Conservation (phyloP, 176 grass and related monocot species). For the Hsuehochloa calcarea region DNA sequence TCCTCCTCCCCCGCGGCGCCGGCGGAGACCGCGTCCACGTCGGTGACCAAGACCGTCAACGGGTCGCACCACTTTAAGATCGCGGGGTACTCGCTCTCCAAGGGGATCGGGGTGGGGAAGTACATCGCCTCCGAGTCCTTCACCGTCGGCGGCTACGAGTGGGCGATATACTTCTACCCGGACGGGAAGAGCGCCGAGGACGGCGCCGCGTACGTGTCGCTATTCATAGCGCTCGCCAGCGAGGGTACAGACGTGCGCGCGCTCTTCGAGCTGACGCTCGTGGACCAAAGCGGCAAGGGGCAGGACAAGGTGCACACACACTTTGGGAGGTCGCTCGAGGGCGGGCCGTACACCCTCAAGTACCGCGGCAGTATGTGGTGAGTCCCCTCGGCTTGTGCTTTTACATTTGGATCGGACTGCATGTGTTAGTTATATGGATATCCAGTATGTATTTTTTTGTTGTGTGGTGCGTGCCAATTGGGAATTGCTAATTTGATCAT, state of each 20-base stretch:
- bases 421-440: background rate
- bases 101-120: slow-evolving; percentile 87
- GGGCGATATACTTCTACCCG: slow-evolving; percentile 97
- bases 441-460: background rate
- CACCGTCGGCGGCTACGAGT: slow-evolving; percentile 79
- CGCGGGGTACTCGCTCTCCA: slow-evolving; percentile 77
- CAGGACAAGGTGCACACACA: slow-evolving; percentile 91
- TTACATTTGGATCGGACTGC: background rate
- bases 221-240: slow-evolving; percentile 92
- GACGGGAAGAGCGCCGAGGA: slow-evolving; percentile 95
- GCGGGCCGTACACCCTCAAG: slow-evolving; percentile 91
- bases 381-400: slow-evolving; percentile 7
- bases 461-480: background rate
- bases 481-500: background rate
- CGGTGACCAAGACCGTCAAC: slow-evolving; percentile 84
- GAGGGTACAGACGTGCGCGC: slow-evolving; percentile 92
- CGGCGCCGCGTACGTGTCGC: slow-evolving; percentile 73
- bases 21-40: slow-evolving; percentile 77
- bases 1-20: slow-evolving; percentile 22
- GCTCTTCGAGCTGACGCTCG: slow-evolving; percentile 89
- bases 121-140: slow-evolving; percentile 91
- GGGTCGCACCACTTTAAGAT: slow-evolving; percentile 93
- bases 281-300: slow-evolving; percentile 89
- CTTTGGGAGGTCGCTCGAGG: slow-evolving; percentile 77
- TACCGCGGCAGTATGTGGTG: slow-evolving; percentile 97